Evolutionary conservation across 345 rosid genomes (phyloP).

Genomic region (Camelina neglecta): DNA sequence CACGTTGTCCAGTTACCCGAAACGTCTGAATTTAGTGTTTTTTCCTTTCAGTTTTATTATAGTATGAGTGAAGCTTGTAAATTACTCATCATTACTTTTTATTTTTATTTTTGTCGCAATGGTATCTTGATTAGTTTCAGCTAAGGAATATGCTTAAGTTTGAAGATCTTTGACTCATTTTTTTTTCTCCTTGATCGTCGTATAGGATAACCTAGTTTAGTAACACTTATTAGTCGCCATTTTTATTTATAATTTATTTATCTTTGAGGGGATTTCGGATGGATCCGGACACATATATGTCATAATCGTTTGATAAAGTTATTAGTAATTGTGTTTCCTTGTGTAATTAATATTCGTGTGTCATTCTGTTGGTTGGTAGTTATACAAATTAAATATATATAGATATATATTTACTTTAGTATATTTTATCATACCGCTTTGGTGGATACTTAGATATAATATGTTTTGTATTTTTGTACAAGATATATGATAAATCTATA

Average conservation of each 20-base stretch:
- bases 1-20: slow-evolving; percentile 33
- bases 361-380: slow-evolving; percentile 36
- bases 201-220: slow-evolving; percentile 41
- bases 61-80: slow-evolving; percentile 28
- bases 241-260: background rate
- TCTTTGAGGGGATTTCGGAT: slow-evolving; percentile 3
- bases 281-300: slow-evolving; percentile 35
- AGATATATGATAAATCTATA: too few species aligned
- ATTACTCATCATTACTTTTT: slow-evolving; percentile 27
- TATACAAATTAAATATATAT: background rate
- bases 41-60: background rate
- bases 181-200: slow-evolving; percentile 32
- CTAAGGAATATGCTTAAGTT: slow-evolving; percentile 34
- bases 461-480: too few species aligned
- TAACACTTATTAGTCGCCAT: slow-evolving; percentile 31
- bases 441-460: too few species aligned
- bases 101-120: slow-evolving; percentile 1
- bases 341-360: slow-evolving; percentile 31
- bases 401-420: too few species aligned
- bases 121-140: slow-evolving; percentile 31
- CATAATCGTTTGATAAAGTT: slow-evolving; percentile 33
- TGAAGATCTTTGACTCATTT: slow-evolving; percentile 36
- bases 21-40: slow-evolving; percentile 24
- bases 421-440: too few species aligned
- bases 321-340: slow-evolving; percentile 32